Base-by-base conservation (phyloP, 768 basidiomycete species). In the Serendipita indica region DNA sequence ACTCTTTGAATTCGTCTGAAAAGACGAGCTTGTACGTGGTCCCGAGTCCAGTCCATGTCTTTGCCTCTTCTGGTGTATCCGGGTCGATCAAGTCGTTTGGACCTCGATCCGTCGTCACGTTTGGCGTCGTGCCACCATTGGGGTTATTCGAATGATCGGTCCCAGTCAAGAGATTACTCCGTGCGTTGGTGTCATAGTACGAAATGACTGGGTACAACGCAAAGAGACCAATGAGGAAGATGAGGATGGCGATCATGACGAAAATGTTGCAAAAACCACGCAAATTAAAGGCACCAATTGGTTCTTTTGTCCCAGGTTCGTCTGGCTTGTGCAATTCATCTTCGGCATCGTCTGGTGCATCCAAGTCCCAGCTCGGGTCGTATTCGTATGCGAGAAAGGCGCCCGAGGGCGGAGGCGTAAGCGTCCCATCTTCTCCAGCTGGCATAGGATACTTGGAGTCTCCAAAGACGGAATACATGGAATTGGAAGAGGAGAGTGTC, bases 141-240 rank as follows among this genome's bases (percentile, higher is more conserved):
- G 49, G 25, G n/a, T 27, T 27, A 68, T 89, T 90, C 63, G 85
- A 79, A 30, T 72, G 71, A 3, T 80, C 76, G 63, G 85, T 87
- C 7, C 82, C 77, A 57, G 79, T 78, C 57, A 84, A 80, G 3
- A 74, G 72, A 34, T 65, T 49, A 58, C 74, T 75, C 39, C 69
- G 67, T 0, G 67, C 64, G 25, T 69, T 65, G 2, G 56, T 39
- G 57, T 74, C 66, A 2, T 68, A 64, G 65, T 77, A 78, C 60
- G 78, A 84, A 64, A 81, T 66, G 64, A 94, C 78, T 2, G 93
- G 92, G 67, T 88, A 93, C 39, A 82, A 80, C 56, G 88, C 79
- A 69, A 94, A 96, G 5, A 96, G 77, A 34, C 70, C 70, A 58
- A 96, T 69, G 60, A 96, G 70, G 3, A 73, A 79, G 27, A 69